phyloP scores from a whole-genome alignment of 2,329 filamentous ascomycete species.

The Hypoxylon sp. region DNA sequence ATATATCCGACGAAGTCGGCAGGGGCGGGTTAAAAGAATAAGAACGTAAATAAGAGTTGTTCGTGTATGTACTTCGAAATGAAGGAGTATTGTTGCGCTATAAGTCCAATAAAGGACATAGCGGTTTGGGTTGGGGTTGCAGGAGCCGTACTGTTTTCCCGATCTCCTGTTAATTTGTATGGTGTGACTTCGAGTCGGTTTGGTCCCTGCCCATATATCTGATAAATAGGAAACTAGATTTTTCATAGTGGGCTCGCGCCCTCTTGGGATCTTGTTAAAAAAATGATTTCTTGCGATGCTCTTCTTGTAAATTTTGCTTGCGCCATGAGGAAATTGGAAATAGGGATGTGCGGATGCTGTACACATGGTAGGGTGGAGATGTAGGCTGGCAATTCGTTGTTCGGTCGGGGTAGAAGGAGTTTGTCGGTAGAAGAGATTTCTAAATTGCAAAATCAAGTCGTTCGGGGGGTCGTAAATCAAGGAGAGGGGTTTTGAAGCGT shows the following conservation, averaged over 20 bases:
- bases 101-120: slow-evolving; percentile 24
- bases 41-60: slow-evolving; percentile 10
- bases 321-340: slow-evolving; percentile 28
- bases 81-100: slow-evolving; percentile 17
- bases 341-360: slow-evolving; percentile 21
- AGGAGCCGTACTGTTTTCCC: slow-evolving; percentile 44
- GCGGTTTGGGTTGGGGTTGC: slow-evolving; percentile 14
- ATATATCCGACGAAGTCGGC: slow-evolving; percentile 1
- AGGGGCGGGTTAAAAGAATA: slow-evolving; percentile 14
- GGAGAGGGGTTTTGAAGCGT: neutral
- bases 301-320: slow-evolving; percentile 23
- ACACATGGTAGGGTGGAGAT: slow-evolving; percentile 22
- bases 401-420: neutral
- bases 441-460: slow-evolving; percentile 3
- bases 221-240: slow-evolving; percentile 31
- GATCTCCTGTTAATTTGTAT: slow-evolving; percentile 32
- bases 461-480: neutral
- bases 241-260: slow-evolving; percentile 46
- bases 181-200: slow-evolving; percentile 38
- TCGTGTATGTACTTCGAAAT: slow-evolving; percentile 32
- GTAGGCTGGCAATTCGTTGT: neutral
- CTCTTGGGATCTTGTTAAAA: slow-evolving; percentile 42
- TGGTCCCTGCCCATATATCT: slow-evolving; percentile 43
- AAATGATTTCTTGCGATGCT: slow-evolving; percentile 39
- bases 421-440: slow-evolving; percentile 1